Evolutionary conservation across 805 yeast species (phyloP).

Genomic region (Torulaspora gathmanii): DNA sequence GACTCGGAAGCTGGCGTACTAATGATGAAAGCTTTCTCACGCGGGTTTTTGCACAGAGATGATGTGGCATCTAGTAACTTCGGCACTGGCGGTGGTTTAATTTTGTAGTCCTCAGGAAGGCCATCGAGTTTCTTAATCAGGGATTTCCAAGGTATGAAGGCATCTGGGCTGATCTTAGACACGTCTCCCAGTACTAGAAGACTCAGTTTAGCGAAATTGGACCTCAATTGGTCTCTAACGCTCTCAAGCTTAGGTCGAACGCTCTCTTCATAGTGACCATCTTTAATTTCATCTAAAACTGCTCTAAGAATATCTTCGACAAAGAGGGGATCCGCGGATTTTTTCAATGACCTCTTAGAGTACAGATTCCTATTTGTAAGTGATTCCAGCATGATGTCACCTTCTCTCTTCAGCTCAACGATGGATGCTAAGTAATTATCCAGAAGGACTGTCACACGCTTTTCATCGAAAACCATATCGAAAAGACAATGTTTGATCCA

Average conservation of each 20-base stretch:
- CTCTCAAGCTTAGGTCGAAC: slow-evolving; percentile 36
- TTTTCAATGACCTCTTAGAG: slow-evolving; percentile 56
- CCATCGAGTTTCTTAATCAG: slow-evolving; percentile 17
- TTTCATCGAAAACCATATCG: slow-evolving; percentile 64
- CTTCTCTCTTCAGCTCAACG: slow-evolving; percentile 39
- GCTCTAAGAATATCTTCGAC: slow-evolving; percentile 55
- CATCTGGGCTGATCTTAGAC: slow-evolving; percentile 36
- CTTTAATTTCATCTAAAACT: slow-evolving; percentile 46
- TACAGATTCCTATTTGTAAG: slow-evolving; percentile 51
- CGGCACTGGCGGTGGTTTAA: slow-evolving; percentile 41
- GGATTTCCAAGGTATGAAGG: slow-evolving; percentile 28
- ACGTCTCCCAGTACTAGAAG: slow-evolving; percentile 70
- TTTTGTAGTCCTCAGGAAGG: background rate
- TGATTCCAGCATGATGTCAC: slow-evolving; percentile 57
- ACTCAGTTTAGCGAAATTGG: slow-evolving; percentile 55
- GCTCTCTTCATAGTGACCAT: slow-evolving; percentile 44
- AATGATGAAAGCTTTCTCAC: slow-evolving; percentile 52
- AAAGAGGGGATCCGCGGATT: slow-evolving; percentile 59
- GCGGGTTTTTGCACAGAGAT: slow-evolving; percentile 48
- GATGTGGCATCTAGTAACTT: slow-evolving; percentile 52
- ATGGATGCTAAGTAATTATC: slow-evolving; percentile 40
- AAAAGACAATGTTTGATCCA: slow-evolving; percentile 71
- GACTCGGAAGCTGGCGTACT: slow-evolving; percentile 84
- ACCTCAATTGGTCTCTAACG: slow-evolving; percentile 48
- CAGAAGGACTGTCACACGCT: slow-evolving; percentile 57